These are phyloP conservation scores for Lolium multiflorum DNA, from an alignment of 176 grass and related monocot species.

Conservation along the genomic window DNA sequence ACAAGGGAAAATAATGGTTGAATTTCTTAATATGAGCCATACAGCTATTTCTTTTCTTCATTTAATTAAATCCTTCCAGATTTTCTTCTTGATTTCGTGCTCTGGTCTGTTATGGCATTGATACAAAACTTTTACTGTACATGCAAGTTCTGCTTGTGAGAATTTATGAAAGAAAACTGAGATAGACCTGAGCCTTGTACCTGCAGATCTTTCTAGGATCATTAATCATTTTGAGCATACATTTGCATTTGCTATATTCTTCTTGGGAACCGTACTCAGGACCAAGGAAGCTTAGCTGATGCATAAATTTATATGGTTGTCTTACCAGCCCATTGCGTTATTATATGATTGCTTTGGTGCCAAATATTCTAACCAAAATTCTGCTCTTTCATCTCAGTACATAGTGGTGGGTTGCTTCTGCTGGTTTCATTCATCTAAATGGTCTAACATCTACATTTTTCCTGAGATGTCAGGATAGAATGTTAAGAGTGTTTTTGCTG, in stretches of 20 bases:
- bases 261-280: constrained; percentile 35
- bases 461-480: neutral
- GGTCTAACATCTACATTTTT: neutral
- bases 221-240: constrained; percentile 3
- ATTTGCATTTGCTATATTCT: constrained; percentile 34
- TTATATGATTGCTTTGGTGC: constrained; percentile 52
- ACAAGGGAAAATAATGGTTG: constrained; percentile 61
- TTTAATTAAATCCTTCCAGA: neutral
- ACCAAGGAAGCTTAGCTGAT: constrained; percentile 39
- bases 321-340: constrained; percentile 68
- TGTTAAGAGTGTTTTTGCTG: neutral
- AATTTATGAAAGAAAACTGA: constrained; percentile 72
- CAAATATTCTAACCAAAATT: constrained; percentile 68
- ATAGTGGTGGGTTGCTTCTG: neutral
- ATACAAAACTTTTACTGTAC: constrained; percentile 54
- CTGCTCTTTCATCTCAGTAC: neutral
- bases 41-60: neutral
- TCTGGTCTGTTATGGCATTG: constrained; percentile 21
- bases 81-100: neutral
- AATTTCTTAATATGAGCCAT: constrained; percentile 73
- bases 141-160: constrained; percentile 84
- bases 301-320: constrained; percentile 66
- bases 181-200: constrained; percentile 41
- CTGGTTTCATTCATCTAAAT: constrained; percentile 1
- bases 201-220: neutral